Evolutionary conservation across 2,329 filamentous ascomycete species (phyloP).

Genomic region (Fusarium oligoseptatum): DNA sequence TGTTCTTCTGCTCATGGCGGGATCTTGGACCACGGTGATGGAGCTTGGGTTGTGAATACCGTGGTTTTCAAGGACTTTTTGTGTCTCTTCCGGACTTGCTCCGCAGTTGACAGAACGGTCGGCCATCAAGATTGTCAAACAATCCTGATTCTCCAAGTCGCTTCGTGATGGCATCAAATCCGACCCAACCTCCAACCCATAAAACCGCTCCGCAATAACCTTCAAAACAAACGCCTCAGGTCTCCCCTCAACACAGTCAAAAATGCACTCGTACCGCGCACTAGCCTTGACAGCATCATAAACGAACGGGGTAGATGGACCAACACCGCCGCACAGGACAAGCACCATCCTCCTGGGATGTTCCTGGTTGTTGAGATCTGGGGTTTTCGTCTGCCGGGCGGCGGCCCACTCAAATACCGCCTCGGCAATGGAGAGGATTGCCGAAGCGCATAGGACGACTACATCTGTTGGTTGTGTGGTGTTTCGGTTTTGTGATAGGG

Average conservation of each 20-base stretch:
- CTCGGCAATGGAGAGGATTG: conserved; percentile 21
- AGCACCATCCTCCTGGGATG: background rate
- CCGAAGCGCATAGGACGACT: conserved; percentile 13
- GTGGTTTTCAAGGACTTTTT: accelerated
- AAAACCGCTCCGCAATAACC: conserved; percentile 9
- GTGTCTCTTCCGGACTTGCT: conserved; percentile 2
- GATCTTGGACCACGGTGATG: conserved; percentile 15
- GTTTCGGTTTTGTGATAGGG: accelerated
- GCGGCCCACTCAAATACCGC: conserved; percentile 20
- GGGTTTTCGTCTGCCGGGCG: background rate
- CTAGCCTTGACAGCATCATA: conserved; percentile 17
- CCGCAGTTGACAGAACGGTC: conserved; percentile 6
- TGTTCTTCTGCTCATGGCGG: conserved; percentile 20
- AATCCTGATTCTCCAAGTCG: accelerated
- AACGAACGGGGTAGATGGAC: conserved; percentile 12
- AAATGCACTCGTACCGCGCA: background rate
- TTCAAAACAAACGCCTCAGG: conserved; percentile 24
- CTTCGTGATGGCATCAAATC: background rate
- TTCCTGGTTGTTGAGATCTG: background rate
- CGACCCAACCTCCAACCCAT: background rate
- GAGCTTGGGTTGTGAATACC: background rate
- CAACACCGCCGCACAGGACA: conserved; percentile 11
- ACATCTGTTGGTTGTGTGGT: background rate
- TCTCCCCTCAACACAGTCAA: background rate
- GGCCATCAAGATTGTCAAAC: background rate